phyloP scores from a whole-genome alignment of 2,329 filamentous ascomycete species.

The Fusarium sp. region DNA sequence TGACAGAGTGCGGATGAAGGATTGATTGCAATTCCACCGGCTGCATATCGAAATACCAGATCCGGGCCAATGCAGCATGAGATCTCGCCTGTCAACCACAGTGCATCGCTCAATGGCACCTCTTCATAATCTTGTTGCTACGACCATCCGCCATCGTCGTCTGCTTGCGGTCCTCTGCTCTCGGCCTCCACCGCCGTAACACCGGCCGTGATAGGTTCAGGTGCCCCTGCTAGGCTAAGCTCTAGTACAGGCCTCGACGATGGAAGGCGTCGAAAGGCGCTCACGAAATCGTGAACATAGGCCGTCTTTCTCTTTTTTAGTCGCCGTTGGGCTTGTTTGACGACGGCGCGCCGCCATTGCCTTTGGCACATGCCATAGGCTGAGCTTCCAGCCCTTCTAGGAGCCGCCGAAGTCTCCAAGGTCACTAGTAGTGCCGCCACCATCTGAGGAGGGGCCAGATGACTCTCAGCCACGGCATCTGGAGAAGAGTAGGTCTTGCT shows the following conservation, averaged over 20 bases:
- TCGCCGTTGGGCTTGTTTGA: constrained; percentile 22
- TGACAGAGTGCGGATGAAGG: constrained; percentile 8
- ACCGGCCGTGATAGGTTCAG: constrained; percentile 30
- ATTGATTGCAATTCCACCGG: constrained; percentile 9
- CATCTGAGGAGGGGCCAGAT: constrained; percentile 10
- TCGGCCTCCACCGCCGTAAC: constrained; percentile 13
- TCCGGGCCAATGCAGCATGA: constrained; percentile 12
- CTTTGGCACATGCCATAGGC: constrained; percentile 19
- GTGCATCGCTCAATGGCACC: constrained; percentile 4
- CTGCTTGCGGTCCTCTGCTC: constrained; percentile 13
- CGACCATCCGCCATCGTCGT: constrained; percentile 6
- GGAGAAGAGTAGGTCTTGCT: not conserved
- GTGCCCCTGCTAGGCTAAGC: constrained; percentile 1
- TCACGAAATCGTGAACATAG: constrained; percentile 19
- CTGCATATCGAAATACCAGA: constrained; percentile 11
- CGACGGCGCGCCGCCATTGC: constrained; percentile 22
- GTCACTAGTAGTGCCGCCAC: constrained; percentile 11
- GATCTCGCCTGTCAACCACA: constrained; percentile 12
- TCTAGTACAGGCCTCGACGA: constrained; percentile 9
- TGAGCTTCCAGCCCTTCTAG: constrained; percentile 37
- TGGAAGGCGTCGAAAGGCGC: constrained; percentile 14
- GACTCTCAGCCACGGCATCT: not conserved
- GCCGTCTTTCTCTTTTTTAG: constrained; percentile 22
- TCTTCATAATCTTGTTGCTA: constrained; percentile 19
- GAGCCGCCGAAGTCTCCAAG: constrained; percentile 22